These are phyloP conservation scores for Parathielavia hyrcaniae DNA, from an alignment of 495 filamentous ascomycete species.

Conservation along the genomic window DNA sequence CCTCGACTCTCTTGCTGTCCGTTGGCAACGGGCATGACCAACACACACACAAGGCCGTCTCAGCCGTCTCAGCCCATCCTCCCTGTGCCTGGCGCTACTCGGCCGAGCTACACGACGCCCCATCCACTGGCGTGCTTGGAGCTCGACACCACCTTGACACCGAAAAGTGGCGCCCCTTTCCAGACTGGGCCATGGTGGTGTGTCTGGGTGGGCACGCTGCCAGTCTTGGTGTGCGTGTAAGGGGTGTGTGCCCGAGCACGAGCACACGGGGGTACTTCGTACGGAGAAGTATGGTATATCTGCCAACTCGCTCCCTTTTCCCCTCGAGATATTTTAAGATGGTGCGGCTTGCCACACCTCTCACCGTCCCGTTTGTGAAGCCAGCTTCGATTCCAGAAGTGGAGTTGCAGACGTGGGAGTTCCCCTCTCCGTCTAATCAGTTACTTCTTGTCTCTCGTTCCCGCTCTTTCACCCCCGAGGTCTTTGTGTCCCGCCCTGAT, in stretches of 20 bases:
- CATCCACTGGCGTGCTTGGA: conserved; percentile 6
- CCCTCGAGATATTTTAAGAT: conserved; percentile 14
- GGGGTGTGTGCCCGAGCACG: conserved; percentile 19
- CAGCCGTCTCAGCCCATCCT: neutral
- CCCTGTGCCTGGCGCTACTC: neutral
- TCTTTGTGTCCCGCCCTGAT: conserved; percentile 24
- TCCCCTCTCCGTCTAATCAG: conserved; percentile 15
- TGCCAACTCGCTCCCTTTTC: conserved; percentile 24
- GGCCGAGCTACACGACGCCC: conserved; percentile 3
- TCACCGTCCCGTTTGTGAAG: conserved; percentile 16
- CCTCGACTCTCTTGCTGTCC: neutral
- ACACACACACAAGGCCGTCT: conserved; percentile 2
- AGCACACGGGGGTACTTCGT: conserved; percentile 21
- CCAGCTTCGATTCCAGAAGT: conserved; percentile 15
- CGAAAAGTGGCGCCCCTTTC: neutral
- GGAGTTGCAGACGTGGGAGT: conserved; percentile 23
- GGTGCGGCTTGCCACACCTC: conserved; percentile 19
- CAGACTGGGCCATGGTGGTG: conserved; percentile 9
- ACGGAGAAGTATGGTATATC: no score
- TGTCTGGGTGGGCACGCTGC: neutral
- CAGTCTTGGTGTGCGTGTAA: neutral
- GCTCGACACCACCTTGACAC: conserved; percentile 2
- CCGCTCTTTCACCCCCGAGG: conserved; percentile 8
- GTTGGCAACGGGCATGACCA: conserved; percentile 8
- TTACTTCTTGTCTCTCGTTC: conserved; percentile 14